Conservation (phyloP, 2,329 filamentous ascomycete genomes). For the Magnaporthales sp. region DNA sequence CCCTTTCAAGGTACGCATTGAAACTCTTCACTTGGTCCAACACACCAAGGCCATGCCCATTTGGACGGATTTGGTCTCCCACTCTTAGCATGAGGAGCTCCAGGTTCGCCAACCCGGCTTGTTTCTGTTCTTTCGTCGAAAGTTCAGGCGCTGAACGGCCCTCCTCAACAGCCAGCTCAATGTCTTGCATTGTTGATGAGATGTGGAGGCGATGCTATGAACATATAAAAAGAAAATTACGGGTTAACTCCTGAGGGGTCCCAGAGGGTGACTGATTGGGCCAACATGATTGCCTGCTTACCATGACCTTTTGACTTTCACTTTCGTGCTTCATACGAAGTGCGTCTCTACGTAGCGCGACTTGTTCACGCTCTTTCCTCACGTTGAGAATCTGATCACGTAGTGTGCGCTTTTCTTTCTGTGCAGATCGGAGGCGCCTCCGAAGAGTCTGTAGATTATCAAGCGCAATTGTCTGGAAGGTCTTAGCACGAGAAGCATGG, state of each 20-base stretch:
- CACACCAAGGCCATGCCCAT: constrained; percentile 32
- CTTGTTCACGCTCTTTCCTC: constrained; percentile 50
- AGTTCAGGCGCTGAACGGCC: constrained; percentile 37
- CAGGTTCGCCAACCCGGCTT: constrained; percentile 44
- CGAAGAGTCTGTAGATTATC: constrained; percentile 49
- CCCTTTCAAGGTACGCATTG: constrained; percentile 54
- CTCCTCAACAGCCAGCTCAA: constrained; percentile 44
- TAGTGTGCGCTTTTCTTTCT: constrained; percentile 47
- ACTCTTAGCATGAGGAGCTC: constrained; percentile 49
- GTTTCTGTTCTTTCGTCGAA: constrained; percentile 34
- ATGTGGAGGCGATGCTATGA: constrained; percentile 39
- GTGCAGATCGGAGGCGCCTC: constrained; percentile 47
- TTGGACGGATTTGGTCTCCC: constrained; percentile 41
- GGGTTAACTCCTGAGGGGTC: background rate
- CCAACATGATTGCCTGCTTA: constrained; percentile 15
- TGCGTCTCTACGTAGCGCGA: constrained; percentile 54
- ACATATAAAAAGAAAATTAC: background rate
- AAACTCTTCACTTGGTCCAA: constrained; percentile 51
- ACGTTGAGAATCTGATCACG: constrained; percentile 53
- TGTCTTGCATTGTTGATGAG: constrained; percentile 51
- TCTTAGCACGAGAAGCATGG: background rate
- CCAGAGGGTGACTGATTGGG: background rate
- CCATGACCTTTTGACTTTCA: constrained; percentile 41
- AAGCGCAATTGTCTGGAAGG: constrained; percentile 43
- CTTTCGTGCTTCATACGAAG: constrained; percentile 51